Percentiles rank a stretch among this genome's conserved stretches.
Conservation (phyloP, 257 asterid genomes). For the Parsonsia alboflavescens region DNA sequence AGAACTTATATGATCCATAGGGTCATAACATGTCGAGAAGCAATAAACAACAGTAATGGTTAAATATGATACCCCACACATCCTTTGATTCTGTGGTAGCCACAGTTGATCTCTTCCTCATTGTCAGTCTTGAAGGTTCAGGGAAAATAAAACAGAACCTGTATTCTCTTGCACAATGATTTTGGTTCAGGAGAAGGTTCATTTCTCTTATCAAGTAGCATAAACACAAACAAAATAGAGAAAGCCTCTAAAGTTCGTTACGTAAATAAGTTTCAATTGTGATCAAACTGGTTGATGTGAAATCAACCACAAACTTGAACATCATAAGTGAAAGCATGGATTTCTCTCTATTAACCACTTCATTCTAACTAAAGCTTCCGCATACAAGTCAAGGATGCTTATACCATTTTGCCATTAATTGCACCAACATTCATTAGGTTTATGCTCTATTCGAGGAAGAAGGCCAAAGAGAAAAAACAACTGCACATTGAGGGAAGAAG, state of each 20-base stretch:
- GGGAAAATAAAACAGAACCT: slow-evolving; percentile 30
- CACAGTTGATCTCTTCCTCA: slow-evolving; percentile 54
- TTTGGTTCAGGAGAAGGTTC: background rate
- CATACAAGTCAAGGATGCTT: background rate
- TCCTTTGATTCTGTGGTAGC: slow-evolving; percentile 58
- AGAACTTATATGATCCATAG: slow-evolving; percentile 3
- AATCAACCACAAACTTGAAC: background rate
- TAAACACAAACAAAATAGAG: background rate
- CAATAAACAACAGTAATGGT: background rate
- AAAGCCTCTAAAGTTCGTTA: background rate
- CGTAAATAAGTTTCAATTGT: background rate
- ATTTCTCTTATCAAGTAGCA: background rate
- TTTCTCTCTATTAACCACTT: background rate
- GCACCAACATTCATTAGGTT: background rate
- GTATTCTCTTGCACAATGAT: background rate
- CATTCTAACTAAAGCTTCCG: background rate
- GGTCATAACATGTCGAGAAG: background rate
- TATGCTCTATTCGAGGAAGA: background rate
- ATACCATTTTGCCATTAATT: background rate
- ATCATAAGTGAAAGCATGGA: background rate
- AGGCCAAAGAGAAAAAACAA: background rate
- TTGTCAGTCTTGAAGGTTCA: slow-evolving; percentile 62
- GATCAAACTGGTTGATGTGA: background rate
- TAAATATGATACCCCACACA: slow-evolving; percentile 39
- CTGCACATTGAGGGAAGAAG: background rate